These are phyloP conservation scores for Lecanosticta acicola DNA, from an alignment of 2,329 filamentous ascomycete species.

Conservation along the genomic window DNA sequence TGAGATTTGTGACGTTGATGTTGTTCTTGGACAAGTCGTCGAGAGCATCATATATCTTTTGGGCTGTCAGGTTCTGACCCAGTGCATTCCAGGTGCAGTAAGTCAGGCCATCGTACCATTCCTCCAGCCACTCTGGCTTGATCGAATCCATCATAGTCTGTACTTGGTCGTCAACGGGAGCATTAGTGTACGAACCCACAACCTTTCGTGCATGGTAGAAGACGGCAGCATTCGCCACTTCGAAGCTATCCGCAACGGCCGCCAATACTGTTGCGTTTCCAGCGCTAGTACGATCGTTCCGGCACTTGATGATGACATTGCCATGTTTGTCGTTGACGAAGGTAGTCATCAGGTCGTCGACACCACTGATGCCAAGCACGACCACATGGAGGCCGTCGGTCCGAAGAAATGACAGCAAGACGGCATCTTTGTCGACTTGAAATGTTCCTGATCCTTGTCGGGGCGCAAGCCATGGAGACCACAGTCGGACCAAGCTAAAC, in stretches of 20 bases:
- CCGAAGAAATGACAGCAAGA: constrained; percentile 73
- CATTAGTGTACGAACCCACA: constrained; percentile 44
- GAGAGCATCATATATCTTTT: constrained; percentile 71
- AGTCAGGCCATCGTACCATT: constrained; percentile 71
- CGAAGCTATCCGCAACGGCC: constrained; percentile 66
- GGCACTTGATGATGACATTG: constrained; percentile 61
- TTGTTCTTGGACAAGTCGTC: constrained; percentile 63
- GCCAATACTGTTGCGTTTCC: constrained; percentile 60
- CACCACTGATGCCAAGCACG: constrained; percentile 69
- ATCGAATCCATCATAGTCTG: constrained; percentile 44
- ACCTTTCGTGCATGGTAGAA: constrained; percentile 81
- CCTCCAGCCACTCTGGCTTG: constrained; percentile 62
- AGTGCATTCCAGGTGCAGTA: constrained; percentile 98
- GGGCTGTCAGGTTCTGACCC: constrained; percentile 73
- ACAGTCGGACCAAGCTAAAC: constrained; percentile 75
- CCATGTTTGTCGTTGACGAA: constrained; percentile 62
- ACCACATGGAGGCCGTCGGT: constrained; percentile 68
- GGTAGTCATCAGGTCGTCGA: constrained; percentile 63
- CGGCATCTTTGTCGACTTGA: constrained; percentile 66
- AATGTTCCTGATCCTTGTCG: constrained; percentile 68
- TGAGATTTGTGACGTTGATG: constrained; percentile 75
- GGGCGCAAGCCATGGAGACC: constrained; percentile 82
- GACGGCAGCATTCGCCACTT: constrained; percentile 69
- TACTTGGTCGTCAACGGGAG: constrained; percentile 42
- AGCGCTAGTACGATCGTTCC: constrained; percentile 60